Conservation (phyloP, 371 early-diverging fungal genomes). For the Mortierella sp. region DNA sequence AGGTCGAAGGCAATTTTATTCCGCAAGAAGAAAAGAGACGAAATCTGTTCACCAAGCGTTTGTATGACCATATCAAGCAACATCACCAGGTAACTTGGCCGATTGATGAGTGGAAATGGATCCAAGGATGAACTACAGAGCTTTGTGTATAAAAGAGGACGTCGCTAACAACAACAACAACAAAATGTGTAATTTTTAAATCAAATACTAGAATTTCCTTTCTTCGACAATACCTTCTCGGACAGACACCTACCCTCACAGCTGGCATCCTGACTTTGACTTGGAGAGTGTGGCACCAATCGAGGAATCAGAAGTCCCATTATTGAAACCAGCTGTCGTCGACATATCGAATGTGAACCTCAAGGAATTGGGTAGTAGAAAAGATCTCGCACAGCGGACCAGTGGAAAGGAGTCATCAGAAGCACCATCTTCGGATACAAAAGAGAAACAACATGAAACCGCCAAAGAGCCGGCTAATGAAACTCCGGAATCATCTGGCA, state of each 20-base stretch:
- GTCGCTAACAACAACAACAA: not conserved
- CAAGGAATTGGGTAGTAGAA: conserved; percentile 11
- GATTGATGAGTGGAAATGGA: not conserved
- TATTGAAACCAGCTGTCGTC: conserved; percentile 26
- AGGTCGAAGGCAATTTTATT: conserved; percentile 14
- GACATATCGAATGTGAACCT: conserved; percentile 28
- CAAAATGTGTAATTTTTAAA: not conserved
- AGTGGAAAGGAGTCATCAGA: not conserved
- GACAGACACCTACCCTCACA: conserved; percentile 38
- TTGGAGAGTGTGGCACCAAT: conserved; percentile 38
- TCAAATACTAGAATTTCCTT: conserved; percentile 26
- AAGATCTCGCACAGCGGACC: not conserved
- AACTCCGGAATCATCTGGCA: conserved; percentile 1
- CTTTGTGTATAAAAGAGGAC: not conserved
- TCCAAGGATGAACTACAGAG: not conserved
- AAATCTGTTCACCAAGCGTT: conserved; percentile 30
- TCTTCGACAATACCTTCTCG: conserved; percentile 30
- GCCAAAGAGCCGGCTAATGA: conserved; percentile 11
- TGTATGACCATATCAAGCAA: conserved; percentile 19
- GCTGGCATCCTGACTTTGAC: conserved; percentile 51
- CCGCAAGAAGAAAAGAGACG: conserved; percentile 26
- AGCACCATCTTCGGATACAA: not conserved
- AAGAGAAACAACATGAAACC: not conserved
- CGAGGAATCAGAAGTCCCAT: conserved; percentile 33
- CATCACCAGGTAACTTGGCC: conserved; percentile 27